These are phyloP conservation scores for Gymnopus androsaceus DNA, from an alignment of 1,284 basidiomycete genomes.

Conservation along the genomic window DNA sequence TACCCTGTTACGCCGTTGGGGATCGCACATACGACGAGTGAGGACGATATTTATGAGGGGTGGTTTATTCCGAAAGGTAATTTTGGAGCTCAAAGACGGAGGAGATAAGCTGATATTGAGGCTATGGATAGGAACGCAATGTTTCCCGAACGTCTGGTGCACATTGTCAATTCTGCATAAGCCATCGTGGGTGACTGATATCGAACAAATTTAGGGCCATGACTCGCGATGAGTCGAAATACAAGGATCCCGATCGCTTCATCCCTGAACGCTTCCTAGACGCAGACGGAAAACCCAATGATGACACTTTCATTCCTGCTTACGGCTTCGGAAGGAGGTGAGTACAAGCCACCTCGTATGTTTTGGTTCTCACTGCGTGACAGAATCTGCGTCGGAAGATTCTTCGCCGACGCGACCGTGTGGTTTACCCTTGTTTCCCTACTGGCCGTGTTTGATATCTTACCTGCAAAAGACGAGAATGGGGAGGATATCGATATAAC, in stretches of 20 bases:
- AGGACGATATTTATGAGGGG: slow-evolving; percentile 17
- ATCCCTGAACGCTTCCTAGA: slow-evolving; percentile 51
- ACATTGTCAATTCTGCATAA: not conserved
- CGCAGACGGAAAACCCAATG: slow-evolving; percentile 24
- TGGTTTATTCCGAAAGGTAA: slow-evolving; percentile 16
- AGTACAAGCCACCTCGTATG: slow-evolving; percentile 14
- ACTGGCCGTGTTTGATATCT: slow-evolving; percentile 21
- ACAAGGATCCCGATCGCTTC: slow-evolving; percentile 47
- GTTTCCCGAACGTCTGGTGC: slow-evolving; percentile 9
- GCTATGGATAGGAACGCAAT: not conserved
- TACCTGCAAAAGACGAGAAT: slow-evolving; percentile 14
- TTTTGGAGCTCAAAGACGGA: not conserved
- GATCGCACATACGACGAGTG: slow-evolving; percentile 10
- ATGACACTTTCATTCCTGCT: slow-evolving; percentile 22
- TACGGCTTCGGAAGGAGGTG: slow-evolving; percentile 63
- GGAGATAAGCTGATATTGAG: not conserved
- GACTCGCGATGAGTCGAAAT: slow-evolving; percentile 45
- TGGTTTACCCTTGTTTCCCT: slow-evolving; percentile 23
- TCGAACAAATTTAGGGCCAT: slow-evolving; percentile 1
- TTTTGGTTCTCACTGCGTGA: not conserved
- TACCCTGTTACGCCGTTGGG: slow-evolving; percentile 2
- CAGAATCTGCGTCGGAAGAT: slow-evolving; percentile 22
- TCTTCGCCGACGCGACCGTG: slow-evolving; percentile 21
- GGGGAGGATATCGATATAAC: slow-evolving; percentile 18
- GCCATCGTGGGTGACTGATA: not conserved